A percentile compares a stretch with the other conserved stretches of the same genome.
Evolutionary conservation across 257 asterid species (phyloP).

Genomic region (Gentiana straminea): DNA sequence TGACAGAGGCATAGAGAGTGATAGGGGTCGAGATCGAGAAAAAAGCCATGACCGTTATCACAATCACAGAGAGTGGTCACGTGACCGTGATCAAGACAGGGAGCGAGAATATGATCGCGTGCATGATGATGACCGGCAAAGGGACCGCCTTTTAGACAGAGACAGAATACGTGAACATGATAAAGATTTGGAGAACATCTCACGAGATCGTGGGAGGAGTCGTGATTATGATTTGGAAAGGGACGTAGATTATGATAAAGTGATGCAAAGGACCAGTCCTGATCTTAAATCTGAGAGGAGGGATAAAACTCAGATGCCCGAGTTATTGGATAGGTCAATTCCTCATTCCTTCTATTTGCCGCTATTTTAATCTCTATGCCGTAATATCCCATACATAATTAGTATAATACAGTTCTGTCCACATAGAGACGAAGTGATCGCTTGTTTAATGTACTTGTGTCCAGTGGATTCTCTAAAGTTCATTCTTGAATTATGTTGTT

Average conservation of each 20-base stretch:
- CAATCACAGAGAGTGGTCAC: conserved; percentile 34
- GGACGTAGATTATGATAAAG: conserved; percentile 32
- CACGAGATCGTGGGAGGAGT: conserved; percentile 40
- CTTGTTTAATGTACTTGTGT: neutral
- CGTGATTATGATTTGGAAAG: conserved; percentile 47
- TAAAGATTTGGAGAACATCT: conserved; percentile 29
- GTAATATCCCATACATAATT: neutral
- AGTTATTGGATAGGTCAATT: conserved; percentile 31
- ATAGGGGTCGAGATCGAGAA: conserved; percentile 45
- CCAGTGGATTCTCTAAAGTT: neutral
- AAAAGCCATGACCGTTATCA: conserved; percentile 33
- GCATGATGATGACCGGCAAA: conserved; percentile 33
- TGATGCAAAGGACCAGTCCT: conserved; percentile 36
- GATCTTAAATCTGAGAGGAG: conserved; percentile 36
- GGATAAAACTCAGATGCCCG: conserved; percentile 32
- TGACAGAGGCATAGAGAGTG: conserved; percentile 38
- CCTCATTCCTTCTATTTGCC: neutral
- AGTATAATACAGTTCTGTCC: neutral
- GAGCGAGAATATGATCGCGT: conserved; percentile 39
- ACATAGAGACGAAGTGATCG: too few relatives aligned
- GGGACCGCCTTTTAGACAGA: conserved; percentile 39
- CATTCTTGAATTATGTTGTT: neutral
- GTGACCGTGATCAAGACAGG: conserved; percentile 26
- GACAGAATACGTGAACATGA: conserved; percentile 32
- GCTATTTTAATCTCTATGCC: neutral